Conservation (phyloP, 192 early-diverging fungal species). For the Dissophora ornata region DNA sequence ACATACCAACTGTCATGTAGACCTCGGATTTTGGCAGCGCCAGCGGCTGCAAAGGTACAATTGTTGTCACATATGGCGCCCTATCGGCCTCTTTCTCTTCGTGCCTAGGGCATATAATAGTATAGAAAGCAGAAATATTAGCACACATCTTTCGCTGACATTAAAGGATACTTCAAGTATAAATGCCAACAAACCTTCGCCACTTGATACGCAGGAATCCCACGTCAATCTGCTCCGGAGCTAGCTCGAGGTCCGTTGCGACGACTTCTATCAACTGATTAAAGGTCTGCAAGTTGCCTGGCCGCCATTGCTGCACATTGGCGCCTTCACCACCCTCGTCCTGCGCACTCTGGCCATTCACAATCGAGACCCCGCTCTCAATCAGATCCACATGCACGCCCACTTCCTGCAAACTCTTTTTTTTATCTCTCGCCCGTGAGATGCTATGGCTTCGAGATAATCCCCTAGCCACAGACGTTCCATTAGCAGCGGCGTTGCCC, state of each 20-base stretch:
- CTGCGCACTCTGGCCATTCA: neutral
- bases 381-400: constrained; percentile 31
- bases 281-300: constrained; percentile 37
- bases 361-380: constrained; percentile 1
- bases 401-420: constrained; percentile 31
- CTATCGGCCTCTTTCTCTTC: constrained; percentile 14
- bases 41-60: constrained; percentile 44
- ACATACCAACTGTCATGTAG: constrained; percentile 55
- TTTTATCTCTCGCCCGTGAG: constrained; percentile 19
- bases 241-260: constrained; percentile 29
- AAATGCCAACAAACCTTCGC: constrained; percentile 56
- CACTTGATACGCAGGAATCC: constrained; percentile 59
- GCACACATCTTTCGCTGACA: no score
- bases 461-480: neutral
- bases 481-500: no score
- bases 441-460: constrained; percentile 39
- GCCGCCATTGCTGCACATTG: constrained; percentile 13
- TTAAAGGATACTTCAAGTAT: neutral
- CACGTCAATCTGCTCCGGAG: constrained; percentile 40
- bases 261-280: constrained; percentile 25
- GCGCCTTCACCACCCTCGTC: neutral
- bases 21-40: constrained; percentile 42
- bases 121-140: constrained; percentile 7
- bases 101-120: constrained; percentile 1
- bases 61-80: constrained; percentile 34